phyloP scores from a whole-genome alignment of 2,329 filamentous ascomycete genomes.

The Alternaria atra region DNA sequence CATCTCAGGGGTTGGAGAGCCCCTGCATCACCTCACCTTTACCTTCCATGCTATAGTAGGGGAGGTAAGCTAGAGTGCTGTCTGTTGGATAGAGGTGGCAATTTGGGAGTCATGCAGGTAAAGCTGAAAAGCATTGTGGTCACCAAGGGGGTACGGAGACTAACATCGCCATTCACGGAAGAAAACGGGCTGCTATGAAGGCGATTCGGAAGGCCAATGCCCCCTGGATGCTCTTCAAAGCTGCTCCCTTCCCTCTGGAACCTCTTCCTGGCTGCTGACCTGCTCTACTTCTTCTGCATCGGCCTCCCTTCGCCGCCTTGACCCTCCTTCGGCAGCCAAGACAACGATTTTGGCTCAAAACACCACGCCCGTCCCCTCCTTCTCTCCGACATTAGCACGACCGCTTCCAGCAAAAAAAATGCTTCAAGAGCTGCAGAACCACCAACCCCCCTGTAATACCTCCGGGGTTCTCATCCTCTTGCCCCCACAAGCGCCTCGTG shows the following conservation, averaged over 20 bases:
- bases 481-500: neutral
- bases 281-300: neutral
- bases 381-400: neutral
- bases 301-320: neutral
- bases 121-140: neutral
- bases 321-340: neutral
- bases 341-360: neutral
- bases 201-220: neutral
- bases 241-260: neutral
- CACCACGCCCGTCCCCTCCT: neutral
- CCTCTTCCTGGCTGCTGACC: neutral
- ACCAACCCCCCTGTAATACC: neutral
- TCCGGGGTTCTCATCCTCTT: neutral
- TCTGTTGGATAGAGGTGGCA: neutral
- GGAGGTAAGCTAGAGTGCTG: neutral
- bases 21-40: neutral
- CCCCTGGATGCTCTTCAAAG: slow-evolving; percentile 2
- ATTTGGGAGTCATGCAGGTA: slow-evolving; percentile 2
- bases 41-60: slow-evolving; percentile 6
- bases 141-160: neutral
- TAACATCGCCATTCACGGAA: slow-evolving; percentile 10
- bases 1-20: neutral
- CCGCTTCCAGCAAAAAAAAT: neutral
- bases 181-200: slow-evolving; percentile 6
- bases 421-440: neutral